These are phyloP conservation scores for Papilionanthe hybrid DNA, from an alignment of 116 monocot species.

Conservation along the genomic window DNA sequence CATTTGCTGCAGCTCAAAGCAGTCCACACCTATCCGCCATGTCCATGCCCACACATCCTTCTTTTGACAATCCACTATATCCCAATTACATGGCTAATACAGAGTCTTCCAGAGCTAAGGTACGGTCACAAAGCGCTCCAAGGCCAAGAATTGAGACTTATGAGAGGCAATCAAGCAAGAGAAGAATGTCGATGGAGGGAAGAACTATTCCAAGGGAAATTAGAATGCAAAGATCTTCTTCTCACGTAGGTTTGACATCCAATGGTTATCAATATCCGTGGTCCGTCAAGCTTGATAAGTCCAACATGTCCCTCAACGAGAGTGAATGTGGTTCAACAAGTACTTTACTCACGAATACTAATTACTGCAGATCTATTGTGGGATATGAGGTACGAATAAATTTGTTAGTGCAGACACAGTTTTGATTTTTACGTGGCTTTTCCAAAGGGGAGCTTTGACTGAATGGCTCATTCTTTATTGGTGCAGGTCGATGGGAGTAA, in stretches of 20 bases:
- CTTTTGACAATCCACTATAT: conserved; percentile 25
- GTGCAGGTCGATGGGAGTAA: conserved; percentile 5
- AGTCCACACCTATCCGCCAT: conserved; percentile 56
- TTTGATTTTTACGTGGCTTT: not conserved
- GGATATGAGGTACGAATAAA: conserved; percentile 38
- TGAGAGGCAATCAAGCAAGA: conserved; percentile 61
- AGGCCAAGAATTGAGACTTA: conserved; percentile 58
- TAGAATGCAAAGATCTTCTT: conserved; percentile 78
- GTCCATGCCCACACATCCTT: conserved; percentile 23
- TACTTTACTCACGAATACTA: conserved; percentile 50
- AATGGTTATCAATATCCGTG: conserved; percentile 39
- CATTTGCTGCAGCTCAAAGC: conserved; percentile 55
- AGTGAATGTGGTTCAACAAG: conserved; percentile 85
- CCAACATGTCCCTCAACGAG: conserved; percentile 59
- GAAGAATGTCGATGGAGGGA: conserved; percentile 54
- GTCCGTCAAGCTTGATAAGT: conserved; percentile 63
- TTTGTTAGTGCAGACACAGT: not conserved
- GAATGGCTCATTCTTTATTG: not conserved
- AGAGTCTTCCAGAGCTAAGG: conserved; percentile 83
- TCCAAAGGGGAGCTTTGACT: not conserved
- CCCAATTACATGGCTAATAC: conserved; percentile 96
- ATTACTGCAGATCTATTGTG: conserved; percentile 55
- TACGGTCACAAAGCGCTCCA: conserved; percentile 81
- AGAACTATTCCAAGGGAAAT: conserved; percentile 58
- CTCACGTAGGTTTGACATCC: conserved; percentile 39